Percentiles rank a stretch among this genome's conserved stretches.
Conservation (phyloP, 2,329 filamentous ascomycete genomes). For the Polytolypa hystricis region DNA sequence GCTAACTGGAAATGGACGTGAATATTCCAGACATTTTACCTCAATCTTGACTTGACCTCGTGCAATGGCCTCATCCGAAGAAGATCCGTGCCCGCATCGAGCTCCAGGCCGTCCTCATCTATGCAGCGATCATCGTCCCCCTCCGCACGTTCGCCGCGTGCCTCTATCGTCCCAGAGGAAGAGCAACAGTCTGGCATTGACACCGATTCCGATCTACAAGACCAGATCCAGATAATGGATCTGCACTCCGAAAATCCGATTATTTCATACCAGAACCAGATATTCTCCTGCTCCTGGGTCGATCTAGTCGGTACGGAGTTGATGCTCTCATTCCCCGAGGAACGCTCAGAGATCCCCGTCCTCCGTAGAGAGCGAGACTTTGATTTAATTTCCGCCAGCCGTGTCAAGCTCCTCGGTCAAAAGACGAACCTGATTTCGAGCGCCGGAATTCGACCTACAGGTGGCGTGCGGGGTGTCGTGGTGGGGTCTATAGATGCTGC, state of each 20-base stretch:
- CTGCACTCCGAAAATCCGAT: slow-evolving; percentile 66
- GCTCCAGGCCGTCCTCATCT: slow-evolving; percentile 10
- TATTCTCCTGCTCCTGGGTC: slow-evolving; percentile 73
- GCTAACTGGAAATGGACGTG: slow-evolving; percentile 7
- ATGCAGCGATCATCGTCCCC: slow-evolving; percentile 11
- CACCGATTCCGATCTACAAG: slow-evolving; percentile 14
- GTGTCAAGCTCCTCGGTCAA: slow-evolving; percentile 57
- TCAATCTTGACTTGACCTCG: slow-evolving; percentile 48
- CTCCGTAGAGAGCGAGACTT: slow-evolving; percentile 37
- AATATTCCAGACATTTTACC: slow-evolving; percentile 41
- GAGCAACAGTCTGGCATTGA: slow-evolving; percentile 3
- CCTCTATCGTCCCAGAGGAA: slow-evolving; percentile 5
- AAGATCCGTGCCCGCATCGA: slow-evolving; percentile 4
- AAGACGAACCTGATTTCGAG: slow-evolving; percentile 49
- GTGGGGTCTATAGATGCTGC: too few species aligned
- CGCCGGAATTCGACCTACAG: slow-evolving; percentile 12
- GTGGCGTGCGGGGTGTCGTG: too few species aligned
- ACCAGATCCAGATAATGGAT: slow-evolving; percentile 66
- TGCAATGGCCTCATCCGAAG: slow-evolving; percentile 28
- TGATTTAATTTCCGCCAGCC: slow-evolving; percentile 61
- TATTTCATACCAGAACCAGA: slow-evolving; percentile 64
- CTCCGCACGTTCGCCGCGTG: neutral
- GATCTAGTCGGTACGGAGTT: slow-evolving; percentile 76
- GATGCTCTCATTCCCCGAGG: slow-evolving; percentile 48
- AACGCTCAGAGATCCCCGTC: slow-evolving; percentile 42